A percentile compares a stretch with the other conserved stretches of the same genome.
Evolutionary conservation across 1,284 basidiomycete species (phyloP).

Genomic region (Abortiporus biennis): DNA sequence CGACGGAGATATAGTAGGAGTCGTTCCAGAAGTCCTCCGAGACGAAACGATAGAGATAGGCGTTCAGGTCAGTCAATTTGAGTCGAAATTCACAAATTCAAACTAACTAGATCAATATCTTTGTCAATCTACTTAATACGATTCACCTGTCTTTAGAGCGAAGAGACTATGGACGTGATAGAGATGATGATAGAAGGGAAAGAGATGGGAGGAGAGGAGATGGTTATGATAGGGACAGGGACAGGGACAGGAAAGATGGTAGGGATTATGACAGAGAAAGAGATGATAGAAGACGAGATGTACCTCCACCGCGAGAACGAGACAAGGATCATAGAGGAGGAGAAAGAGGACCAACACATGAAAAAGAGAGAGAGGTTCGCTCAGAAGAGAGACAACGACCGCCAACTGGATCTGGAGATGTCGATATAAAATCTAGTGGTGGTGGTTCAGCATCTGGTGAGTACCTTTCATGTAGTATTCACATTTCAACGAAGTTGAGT

Average conservation of each 20-base stretch:
- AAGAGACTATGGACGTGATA: constrained; percentile 23
- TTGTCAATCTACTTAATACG: neutral
- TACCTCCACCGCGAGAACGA: constrained; percentile 13
- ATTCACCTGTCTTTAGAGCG: constrained; percentile 19
- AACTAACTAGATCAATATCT: neutral
- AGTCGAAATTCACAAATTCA: neutral
- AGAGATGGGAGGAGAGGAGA: constrained; percentile 34
- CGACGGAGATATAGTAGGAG: constrained; percentile 26
- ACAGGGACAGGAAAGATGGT: constrained; percentile 27
- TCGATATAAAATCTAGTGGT: no score
- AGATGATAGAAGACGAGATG: constrained; percentile 16
- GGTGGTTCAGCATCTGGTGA: no score
- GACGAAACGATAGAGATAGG: constrained; percentile 42
- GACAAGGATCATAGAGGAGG: constrained; percentile 16
- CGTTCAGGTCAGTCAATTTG: constrained; percentile 26
- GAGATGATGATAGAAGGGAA: constrained; percentile 25
- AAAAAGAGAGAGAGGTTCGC: constrained; percentile 6
- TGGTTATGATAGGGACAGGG: constrained; percentile 27
- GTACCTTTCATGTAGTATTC: no score
- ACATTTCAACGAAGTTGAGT: no score
- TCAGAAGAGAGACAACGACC: neutral
- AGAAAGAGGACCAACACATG: constrained; percentile 14
- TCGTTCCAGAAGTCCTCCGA: constrained; percentile 64
- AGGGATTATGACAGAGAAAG: constrained; percentile 14
- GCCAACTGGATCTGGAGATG: neutral